Evolutionary conservation across 352 stramenopile species (phyloP).

Genomic region (Globisporangium megalacanthum): DNA sequence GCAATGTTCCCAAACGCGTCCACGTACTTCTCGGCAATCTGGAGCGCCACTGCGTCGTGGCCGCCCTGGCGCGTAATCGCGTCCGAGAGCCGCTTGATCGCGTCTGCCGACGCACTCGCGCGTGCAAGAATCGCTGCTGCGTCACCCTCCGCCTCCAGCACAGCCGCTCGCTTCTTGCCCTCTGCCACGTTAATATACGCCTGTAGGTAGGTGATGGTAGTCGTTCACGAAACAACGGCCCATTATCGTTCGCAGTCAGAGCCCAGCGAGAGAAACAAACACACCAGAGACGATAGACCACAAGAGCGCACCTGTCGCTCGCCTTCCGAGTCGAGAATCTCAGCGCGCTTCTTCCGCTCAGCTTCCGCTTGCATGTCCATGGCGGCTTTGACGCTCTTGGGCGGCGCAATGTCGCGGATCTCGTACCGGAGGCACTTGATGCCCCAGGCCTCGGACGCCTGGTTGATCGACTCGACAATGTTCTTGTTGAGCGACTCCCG

Average conservation of each 20-base stretch:
- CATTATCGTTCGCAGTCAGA: too few relatives aligned
- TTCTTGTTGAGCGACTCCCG: slow-evolving; percentile 89
- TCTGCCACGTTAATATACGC: slow-evolving; percentile 90
- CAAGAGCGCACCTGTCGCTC: slow-evolving; percentile 37
- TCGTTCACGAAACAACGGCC: not conserved
- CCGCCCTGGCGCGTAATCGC: slow-evolving; percentile 68
- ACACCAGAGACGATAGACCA: not conserved
- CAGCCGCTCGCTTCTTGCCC: slow-evolving; percentile 85
- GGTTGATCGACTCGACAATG: slow-evolving; percentile 90
- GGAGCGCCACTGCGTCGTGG: slow-evolving; percentile 75
- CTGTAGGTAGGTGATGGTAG: slow-evolving; percentile 5
- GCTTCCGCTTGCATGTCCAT: slow-evolving; percentile 93
- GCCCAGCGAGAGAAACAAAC: not conserved
- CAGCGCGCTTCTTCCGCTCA: slow-evolving; percentile 87
- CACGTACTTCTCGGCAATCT: slow-evolving; percentile 90
- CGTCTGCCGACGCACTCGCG: slow-evolving; percentile 75
- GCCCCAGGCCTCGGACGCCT: slow-evolving; percentile 86
- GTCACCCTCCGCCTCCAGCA: slow-evolving; percentile 81
- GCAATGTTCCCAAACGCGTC: slow-evolving; percentile 88
- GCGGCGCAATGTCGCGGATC: slow-evolving; percentile 87
- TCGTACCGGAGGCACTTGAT: slow-evolving; percentile 91
- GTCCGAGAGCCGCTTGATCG: slow-evolving; percentile 67
- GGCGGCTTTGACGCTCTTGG: slow-evolving; percentile 78
- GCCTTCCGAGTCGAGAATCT: slow-evolving; percentile 90
- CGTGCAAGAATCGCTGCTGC: slow-evolving; percentile 80